phyloP scores from a whole-genome alignment of 1,139 yeast species.

The Nadsonia starkeyi-henricii region DNA sequence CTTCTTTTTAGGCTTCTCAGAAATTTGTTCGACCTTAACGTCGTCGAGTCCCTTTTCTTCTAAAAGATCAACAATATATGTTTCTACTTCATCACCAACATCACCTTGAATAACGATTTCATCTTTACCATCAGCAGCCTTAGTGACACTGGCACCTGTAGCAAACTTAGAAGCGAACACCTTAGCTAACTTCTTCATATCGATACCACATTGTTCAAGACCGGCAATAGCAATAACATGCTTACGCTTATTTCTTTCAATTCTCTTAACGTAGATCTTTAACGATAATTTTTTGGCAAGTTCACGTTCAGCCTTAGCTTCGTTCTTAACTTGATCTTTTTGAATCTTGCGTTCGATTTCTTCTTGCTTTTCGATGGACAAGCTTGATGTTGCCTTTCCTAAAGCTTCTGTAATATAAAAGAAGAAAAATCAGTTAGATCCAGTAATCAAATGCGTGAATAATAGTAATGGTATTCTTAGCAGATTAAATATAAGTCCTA shows the following conservation, averaged over 20 bases:
- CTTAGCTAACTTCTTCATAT: conserved; percentile 81
- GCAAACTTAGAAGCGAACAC: conserved; percentile 91
- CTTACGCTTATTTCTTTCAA: conserved; percentile 82
- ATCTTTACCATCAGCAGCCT: conserved; percentile 82
- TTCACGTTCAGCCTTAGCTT: conserved; percentile 76
- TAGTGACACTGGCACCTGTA: conserved; percentile 91
- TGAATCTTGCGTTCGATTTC: conserved; percentile 69
- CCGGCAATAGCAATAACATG: conserved; percentile 81
- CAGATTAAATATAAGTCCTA: too few species aligned
- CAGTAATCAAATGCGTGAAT: too few species aligned
- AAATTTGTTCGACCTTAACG: conserved; percentile 76
- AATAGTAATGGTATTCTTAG: too few species aligned
- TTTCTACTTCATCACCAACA: conserved; percentile 83
- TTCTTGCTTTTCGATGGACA: conserved; percentile 66
- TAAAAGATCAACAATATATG: conserved; percentile 52
- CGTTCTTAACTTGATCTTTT: conserved; percentile 80
- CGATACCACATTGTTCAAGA: conserved; percentile 73
- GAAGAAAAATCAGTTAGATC: conserved; percentile 12
- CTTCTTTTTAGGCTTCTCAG: conserved; percentile 70
- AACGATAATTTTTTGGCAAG: conserved; percentile 63
- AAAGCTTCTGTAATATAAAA: conserved; percentile 16
- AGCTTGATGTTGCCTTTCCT: conserved; percentile 38
- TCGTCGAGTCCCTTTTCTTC: conserved; percentile 73
- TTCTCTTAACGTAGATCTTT: conserved; percentile 70
- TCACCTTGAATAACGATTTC: conserved; percentile 93